phyloP scores from a whole-genome alignment of 495 filamentous ascomycete genomes.

The Delitschia confertaspora region DNA sequence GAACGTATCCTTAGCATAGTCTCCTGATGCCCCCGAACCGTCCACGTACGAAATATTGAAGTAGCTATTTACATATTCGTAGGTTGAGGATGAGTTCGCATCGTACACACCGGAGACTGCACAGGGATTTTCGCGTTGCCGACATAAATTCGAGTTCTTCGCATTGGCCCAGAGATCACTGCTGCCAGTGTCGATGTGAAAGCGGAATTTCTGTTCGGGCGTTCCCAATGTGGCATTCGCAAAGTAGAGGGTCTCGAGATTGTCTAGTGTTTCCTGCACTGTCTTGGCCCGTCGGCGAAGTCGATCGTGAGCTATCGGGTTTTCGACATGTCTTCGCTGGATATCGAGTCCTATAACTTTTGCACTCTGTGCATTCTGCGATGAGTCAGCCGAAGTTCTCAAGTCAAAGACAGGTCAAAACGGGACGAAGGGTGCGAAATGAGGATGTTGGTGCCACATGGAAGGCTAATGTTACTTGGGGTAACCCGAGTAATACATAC shows the following conservation, averaged over 20 bases:
- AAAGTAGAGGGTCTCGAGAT: conserved; percentile 41
- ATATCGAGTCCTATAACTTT: conserved; percentile 31
- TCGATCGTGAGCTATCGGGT: conserved; percentile 32
- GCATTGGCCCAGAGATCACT: conserved; percentile 87
- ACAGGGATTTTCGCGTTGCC: conserved; percentile 28
- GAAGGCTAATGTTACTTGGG: background rate
- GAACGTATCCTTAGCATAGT: conserved; percentile 76
- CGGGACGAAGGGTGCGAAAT: background rate
- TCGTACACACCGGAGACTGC: conserved; percentile 40
- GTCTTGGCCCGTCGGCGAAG: conserved; percentile 31
- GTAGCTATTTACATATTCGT: conserved; percentile 60
- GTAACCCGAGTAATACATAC: conserved; percentile 11
- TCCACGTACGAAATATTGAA: conserved; percentile 95
- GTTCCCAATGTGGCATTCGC: conserved; percentile 41
- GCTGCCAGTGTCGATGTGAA: conserved; percentile 53
- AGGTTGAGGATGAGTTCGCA: conserved; percentile 72
- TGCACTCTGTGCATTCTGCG: conserved; percentile 15
- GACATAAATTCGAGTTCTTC: conserved; percentile 53
- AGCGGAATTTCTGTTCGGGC: conserved; percentile 36
- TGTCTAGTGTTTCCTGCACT: conserved; percentile 33
- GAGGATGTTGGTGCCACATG: background rate
- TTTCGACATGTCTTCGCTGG: conserved; percentile 30
- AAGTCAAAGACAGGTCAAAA: background rate
- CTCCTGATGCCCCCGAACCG: conserved; percentile 67
- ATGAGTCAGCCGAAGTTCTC: too few species aligned